Base-by-base conservation (phyloP, 1,284 basidiomycete genomes). In the Cutaneotrichosporon cutaneum region DNA sequence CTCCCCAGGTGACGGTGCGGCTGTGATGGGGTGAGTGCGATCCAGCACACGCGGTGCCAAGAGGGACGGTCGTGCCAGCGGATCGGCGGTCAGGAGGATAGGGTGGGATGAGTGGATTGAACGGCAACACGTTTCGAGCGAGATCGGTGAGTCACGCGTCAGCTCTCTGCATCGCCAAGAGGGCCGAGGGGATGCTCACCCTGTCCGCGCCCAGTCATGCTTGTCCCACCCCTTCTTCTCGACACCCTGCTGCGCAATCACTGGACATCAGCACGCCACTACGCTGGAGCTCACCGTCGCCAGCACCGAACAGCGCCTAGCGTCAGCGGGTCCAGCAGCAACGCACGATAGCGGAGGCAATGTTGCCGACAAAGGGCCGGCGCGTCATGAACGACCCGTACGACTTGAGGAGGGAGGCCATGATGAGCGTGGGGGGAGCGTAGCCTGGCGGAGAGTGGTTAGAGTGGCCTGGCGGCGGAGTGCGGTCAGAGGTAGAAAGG, bases 191-290 rank as follows among this genome's bases (percentile, higher is more conserved):
- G n/a, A 11, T 26, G 71, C 77, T 63, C 59, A 81, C 80, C 68
- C 77, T 1, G 81, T 82, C n/a, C 81, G 69, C 39, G 72, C 70
- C 55, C 72, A 70, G 69, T 82, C 81, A 59, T 81, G 79, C 16
- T 78, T 66, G 21, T 59, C 66, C 51, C 39, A 47, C 0, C 80
- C 80, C 61, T 78, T 77, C 68, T 82, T 81, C 70, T 83, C 82
- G 50, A 83, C 76, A 2, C 70, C 67, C 66, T 83, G 82, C 66
- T 83, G 82, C n/a, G 82, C 82, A 39, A 83, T 73, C 10, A 79
- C 77, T 77, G 58, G 13, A 26, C 26, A 54, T 22, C 22, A 6
- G 21, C 27, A 7, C 2, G 18, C 11, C 5, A n/a, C 26, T 5
- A n/a, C 7, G 30, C 32, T 9, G 11, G 5, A 27, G 59, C 72